Percentiles rank a stretch among this genome's conserved stretches.
These are phyloP conservation scores for Kodamaea hsintzibuensis DNA, from an alignment of 805 yeast species.

Conservation along the genomic window DNA sequence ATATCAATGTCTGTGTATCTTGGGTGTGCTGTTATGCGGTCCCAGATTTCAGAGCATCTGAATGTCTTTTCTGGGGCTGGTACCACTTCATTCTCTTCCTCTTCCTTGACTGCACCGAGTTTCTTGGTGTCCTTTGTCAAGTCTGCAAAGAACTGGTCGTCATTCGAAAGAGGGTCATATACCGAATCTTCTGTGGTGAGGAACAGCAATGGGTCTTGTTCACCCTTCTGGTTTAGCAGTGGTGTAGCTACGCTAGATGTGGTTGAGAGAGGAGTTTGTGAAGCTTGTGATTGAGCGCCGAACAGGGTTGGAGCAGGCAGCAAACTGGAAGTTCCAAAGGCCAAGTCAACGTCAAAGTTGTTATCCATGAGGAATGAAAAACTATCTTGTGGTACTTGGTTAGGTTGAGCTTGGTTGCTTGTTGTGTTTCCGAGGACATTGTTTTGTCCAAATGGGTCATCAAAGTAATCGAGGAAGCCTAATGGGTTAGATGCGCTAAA, in stretches of 20 bases:
- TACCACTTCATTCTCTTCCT: conserved; percentile 43
- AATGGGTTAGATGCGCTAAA: conserved; percentile 19
- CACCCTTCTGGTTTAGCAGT: conserved; percentile 17
- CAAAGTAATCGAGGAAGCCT: conserved; percentile 13
- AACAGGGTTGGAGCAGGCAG: conserved; percentile 7
- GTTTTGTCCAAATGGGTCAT: conserved; percentile 16
- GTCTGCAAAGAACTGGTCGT: conserved; percentile 39
- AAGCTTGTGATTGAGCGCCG: not conserved
- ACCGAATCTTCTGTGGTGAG: conserved; percentile 57
- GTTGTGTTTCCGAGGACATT: conserved; percentile 8
- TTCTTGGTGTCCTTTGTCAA: conserved; percentile 27
- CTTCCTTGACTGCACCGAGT: conserved; percentile 6
- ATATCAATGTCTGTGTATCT: conserved; percentile 90
- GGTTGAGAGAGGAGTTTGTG: not conserved
- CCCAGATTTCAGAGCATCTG: conserved; percentile 94
- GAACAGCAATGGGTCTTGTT: conserved; percentile 40
- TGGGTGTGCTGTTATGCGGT: conserved; percentile 91
- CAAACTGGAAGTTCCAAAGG: conserved; percentile 33
- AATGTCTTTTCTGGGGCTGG: conserved; percentile 65
- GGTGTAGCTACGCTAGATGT: not conserved
- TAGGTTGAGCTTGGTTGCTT: not conserved
- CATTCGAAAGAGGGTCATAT: conserved; percentile 52
- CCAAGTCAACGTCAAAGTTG: conserved; percentile 55
- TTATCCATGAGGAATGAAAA: conserved; percentile 49
- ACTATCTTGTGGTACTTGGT: conserved; percentile 24